phyloP scores from a whole-genome alignment of 129 eudicot species.

The Tanacetum coccineum region DNA sequence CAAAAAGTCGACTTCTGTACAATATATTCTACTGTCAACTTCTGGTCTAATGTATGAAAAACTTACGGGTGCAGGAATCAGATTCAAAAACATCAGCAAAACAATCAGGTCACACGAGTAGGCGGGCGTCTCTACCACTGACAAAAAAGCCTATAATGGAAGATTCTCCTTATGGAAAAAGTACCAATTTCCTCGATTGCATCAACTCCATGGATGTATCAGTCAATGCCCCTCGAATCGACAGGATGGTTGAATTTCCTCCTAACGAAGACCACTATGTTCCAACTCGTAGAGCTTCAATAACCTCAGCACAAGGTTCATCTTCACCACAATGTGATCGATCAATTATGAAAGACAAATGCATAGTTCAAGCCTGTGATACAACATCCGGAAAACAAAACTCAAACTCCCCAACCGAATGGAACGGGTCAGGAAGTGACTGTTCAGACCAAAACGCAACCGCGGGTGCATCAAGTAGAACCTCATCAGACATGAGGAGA shows the following conservation, averaged over 20 bases:
- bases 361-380: conserved; percentile 54
- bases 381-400: conserved; percentile 33
- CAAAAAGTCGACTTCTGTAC: conserved; percentile 1
- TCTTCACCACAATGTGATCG: conserved; percentile 65
- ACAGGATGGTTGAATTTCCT: conserved; percentile 71
- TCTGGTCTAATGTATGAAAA: conserved; percentile 15
- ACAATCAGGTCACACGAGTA: conserved; percentile 47
- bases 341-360: conserved; percentile 80
- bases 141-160: conserved; percentile 31
- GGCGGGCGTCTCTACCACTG: conserved; percentile 80
- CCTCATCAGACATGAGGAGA: conserved; percentile 69
- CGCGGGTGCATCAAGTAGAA: conserved; percentile 80
- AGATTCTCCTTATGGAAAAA: conserved; percentile 39
- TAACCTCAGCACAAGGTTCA: conserved; percentile 66
- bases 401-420: conserved; percentile 37
- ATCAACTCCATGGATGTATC: conserved; percentile 79
- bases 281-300: conserved; percentile 43
- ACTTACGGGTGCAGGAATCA: conserved; percentile 39
- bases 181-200: conserved; percentile 34
- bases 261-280: conserved; percentile 41
- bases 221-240: conserved; percentile 87
- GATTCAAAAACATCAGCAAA: conserved; percentile 47
- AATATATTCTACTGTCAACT: background rate
- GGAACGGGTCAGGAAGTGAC: conserved; percentile 47
- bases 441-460: conserved; percentile 81